A percentile compares a stretch with the other conserved stretches of the same genome.
Conservation (phyloP, 768 basidiomycete species). For the Termitomyces sp. region DNA sequence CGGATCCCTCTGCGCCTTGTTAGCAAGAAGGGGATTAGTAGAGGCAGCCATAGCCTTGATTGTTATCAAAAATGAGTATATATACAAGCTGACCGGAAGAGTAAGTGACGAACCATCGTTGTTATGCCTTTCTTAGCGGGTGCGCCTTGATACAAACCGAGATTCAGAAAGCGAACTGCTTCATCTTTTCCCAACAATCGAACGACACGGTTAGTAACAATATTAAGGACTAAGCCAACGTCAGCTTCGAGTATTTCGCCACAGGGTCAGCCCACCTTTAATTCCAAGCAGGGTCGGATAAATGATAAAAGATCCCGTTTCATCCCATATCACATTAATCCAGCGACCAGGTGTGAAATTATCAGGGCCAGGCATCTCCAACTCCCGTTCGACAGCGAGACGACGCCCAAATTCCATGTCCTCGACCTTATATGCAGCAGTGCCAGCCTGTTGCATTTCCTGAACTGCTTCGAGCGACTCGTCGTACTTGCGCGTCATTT, state of each 20-base stretch:
- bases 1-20: conserved; percentile 82
- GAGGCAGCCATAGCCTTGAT: conserved; percentile 90
- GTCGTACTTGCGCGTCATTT: conserved; percentile 90
- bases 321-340: conserved; percentile 96
- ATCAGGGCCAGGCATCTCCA: conserved; percentile 80
- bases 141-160: conserved; percentile 90
- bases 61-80: conserved; percentile 10
- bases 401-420: conserved; percentile 99
- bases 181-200: conserved; percentile 93
- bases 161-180: conserved; percentile 83
- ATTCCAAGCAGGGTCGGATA: conserved; percentile 94
- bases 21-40: conserved; percentile 90
- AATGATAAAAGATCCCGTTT: conserved; percentile 90
- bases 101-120: conserved; percentile 61
- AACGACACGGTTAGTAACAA: conserved; percentile 88
- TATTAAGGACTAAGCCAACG: conserved; percentile 76
- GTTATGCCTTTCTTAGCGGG: conserved; percentile 82
- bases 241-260: neutral
- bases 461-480: conserved; percentile 91
- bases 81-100: neutral
- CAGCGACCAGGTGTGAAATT: conserved; percentile 72
- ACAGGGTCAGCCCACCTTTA: conserved; percentile 60
- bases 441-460: conserved; percentile 99
- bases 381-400: conserved; percentile 88
- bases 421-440: conserved; percentile 87